Base-by-base conservation (phyloP, 345 rosid genomes). In the Euphorbia tirucalli region DNA sequence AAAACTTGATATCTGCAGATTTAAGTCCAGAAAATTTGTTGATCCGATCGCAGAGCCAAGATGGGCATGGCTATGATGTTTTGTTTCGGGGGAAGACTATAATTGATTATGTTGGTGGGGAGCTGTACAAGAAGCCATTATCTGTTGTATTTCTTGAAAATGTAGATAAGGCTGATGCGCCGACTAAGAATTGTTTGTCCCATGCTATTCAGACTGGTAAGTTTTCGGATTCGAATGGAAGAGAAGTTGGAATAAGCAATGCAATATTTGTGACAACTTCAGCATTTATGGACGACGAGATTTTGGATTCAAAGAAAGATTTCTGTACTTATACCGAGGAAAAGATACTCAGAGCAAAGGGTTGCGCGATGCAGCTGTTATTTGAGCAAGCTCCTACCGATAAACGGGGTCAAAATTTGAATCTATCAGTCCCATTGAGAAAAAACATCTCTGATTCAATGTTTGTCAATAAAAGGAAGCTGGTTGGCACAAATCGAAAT, bases 101-200 rank as follows among this genome's bases (percentile, higher is more conserved):
- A 24, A 80, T 84, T 50, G 95, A 89, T 63, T 80, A 69, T 72
- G 69, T 92, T 13, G 86, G 81, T 7, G 76, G 71, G 1, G 89
- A 92, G 81, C 74, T 92, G 69, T 76, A 77, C 0, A 83, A 66
- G 82, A 84, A 82, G n/a, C 88, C 81, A 3, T 49, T 65, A 43
- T 81, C 89, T 4, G 84, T 89, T 49, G 83, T 92, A 69, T 85
- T 89, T 74, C 82, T 92, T 4, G 89, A 89, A 52, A 86, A 88
- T 66, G 68, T 88, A 7, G 92, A 92, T n/a, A 81, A 84, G 74
- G 92, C 95, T 15, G 95, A 89, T 76, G 63, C 59, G 61, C 69
- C 57, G 44, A 75, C 77, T 32, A 92, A 75, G 58, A 76, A 55
- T 16, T 81, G 88, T 74, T 79, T 92, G 82, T 85, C 89, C 56